Evolutionary conservation across 1,139 yeast species (phyloP).

Genomic region (Taphrina communis): DNA sequence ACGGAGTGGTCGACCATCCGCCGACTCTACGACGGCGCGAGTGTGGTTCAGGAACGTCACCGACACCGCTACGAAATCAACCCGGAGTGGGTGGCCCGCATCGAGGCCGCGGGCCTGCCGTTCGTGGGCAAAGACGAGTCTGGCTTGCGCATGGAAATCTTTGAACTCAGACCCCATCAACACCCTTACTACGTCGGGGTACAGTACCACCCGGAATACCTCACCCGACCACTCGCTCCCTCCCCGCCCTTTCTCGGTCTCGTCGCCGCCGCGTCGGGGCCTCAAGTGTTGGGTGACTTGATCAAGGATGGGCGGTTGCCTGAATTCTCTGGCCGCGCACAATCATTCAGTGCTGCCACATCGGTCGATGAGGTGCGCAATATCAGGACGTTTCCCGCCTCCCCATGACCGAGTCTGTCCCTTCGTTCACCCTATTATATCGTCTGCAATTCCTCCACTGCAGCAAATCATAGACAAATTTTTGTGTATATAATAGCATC

Average conservation of each 20-base stretch:
- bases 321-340: constrained; percentile 31
- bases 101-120: constrained; percentile 78
- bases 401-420: background rate
- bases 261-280: constrained; percentile 68
- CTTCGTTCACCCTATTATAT: too few species aligned
- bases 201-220: constrained; percentile 97
- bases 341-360: constrained; percentile 19
- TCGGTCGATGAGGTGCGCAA: constrained; percentile 29
- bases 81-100: constrained; percentile 72
- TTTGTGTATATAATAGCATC: too few species aligned
- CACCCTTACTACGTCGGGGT: constrained; percentile 95
- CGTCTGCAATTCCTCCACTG: too few species aligned
- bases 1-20: constrained; percentile 76
- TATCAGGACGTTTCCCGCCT: constrained; percentile 17
- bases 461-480: too few species aligned
- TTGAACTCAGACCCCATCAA: constrained; percentile 64
- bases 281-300: constrained; percentile 36
- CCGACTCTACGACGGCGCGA: constrained; percentile 76
- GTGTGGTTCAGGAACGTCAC: constrained; percentile 85
- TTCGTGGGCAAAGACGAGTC: constrained; percentile 94
- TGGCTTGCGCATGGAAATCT: constrained; percentile 89
- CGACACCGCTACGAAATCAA: constrained; percentile 98
- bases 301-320: constrained; percentile 29
- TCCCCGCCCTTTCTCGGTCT: constrained; percentile 95
- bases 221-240: constrained; percentile 94